These are phyloP conservation scores for Elongisporangium anandrum DNA, from an alignment of 352 stramenopile genomes.

Conservation along the genomic window DNA sequence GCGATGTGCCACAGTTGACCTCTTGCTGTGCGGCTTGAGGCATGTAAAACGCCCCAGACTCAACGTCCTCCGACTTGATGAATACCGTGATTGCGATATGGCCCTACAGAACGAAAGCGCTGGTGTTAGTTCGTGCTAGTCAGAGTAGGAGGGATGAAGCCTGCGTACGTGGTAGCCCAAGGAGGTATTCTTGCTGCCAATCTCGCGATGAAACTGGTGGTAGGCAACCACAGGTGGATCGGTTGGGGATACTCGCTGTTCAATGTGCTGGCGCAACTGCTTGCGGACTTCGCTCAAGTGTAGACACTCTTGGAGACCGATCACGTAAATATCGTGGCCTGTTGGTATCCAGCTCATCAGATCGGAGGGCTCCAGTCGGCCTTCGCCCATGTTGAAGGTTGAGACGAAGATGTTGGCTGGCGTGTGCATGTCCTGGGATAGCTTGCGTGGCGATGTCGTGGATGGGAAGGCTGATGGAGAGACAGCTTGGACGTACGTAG, in stretches of 20 bases:
- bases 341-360: conserved; percentile 69
- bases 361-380: conserved; percentile 41
- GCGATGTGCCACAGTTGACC: conserved; percentile 72
- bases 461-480: conserved; percentile 27
- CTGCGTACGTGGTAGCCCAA: conserved; percentile 72
- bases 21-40: conserved; percentile 63
- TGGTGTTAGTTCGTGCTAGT: too few relatives aligned
- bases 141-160: too few relatives aligned
- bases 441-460: conserved; percentile 9
- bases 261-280: conserved; percentile 58
- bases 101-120: conserved; percentile 38
- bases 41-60: conserved; percentile 78
- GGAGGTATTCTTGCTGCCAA: conserved; percentile 74
- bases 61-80: conserved; percentile 58
- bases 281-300: conserved; percentile 58
- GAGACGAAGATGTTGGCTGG: conserved; percentile 72
- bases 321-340: conserved; percentile 83
- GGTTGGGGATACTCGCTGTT: conserved; percentile 24
- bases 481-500: conserved; percentile 26
- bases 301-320: conserved; percentile 87
- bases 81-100: conserved; percentile 88
- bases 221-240: conserved; percentile 24
- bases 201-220: conserved; percentile 68
- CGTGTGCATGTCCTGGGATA: conserved; percentile 31
- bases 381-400: conserved; percentile 85